Base-by-base conservation (phyloP, 176 grass and related monocot genomes). In the Alopecurus myosuroides region DNA sequence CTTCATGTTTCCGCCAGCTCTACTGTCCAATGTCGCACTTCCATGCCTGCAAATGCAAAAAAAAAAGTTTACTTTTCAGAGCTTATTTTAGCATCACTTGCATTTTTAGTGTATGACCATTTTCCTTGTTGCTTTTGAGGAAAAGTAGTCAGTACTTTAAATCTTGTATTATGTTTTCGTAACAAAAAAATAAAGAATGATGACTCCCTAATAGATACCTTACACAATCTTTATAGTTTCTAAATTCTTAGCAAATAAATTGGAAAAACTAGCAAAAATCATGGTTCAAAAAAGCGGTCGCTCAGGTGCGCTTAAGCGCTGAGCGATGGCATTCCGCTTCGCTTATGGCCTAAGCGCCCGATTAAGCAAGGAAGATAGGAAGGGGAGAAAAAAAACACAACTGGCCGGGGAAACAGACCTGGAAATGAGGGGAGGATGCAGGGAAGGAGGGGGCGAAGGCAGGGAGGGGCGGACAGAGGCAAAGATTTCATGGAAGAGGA, bases 1-100 rank as follows among this genome's bases (percentile, higher is more conserved):
- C 91, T 88, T 94, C 93, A 96, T 95, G 82, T 92, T 94, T 58
- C 93, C 97, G 86, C 97, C 97, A 82, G 80, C 37, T 81, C 33
- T 88, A 81, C 23, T 84, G 78, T 98, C 97, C 83, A 98, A 76
- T 28, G 76, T 39, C 76, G 93, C 91, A 85, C 93, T 99, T 78
- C 93, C 97, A 84, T 96, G 86, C 60, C 93, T 99, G 81, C 31
- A 65, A 86, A 87, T 58, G 34, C 60, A 70, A 77, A 65, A 61
- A 58, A 81, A 49, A 74, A 75, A 22, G 44, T 7, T 52, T 34
- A 12, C 28, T 75, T 75, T 6, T 30, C 45, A 52, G 18, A 33
- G 2, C 48, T 75, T 74, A 31, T 72, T 74, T 44, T 44, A 72
- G 23, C 13, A 46, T 46, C 69, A 28, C 37, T 46, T 72, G 69